Conservation (phyloP, 225 moss, liverwort and hornwort genomes). For the Anthoceros angustus region DNA sequence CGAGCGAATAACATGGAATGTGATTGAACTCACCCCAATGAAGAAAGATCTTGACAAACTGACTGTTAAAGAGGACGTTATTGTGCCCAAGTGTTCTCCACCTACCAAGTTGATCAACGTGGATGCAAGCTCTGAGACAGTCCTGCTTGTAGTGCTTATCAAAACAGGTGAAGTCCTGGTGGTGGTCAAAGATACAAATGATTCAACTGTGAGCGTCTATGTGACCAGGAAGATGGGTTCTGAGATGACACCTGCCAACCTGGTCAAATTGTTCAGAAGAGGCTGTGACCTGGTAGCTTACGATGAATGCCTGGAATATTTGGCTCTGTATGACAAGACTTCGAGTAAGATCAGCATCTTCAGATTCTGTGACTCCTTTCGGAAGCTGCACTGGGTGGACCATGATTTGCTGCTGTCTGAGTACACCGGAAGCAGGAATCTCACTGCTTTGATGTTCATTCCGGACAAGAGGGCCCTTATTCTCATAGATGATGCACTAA, state of each 20-base stretch:
- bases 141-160: slow-evolving; percentile 15
- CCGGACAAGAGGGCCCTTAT: slow-evolving; percentile 31
- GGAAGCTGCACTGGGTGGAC: slow-evolving; percentile 18
- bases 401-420: slow-evolving; percentile 13
- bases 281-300: slow-evolving; percentile 22
- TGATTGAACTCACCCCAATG: slow-evolving; percentile 22
- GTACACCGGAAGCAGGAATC: slow-evolving; percentile 8
- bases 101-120: slow-evolving; percentile 17
- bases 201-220: slow-evolving; percentile 10
- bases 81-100: slow-evolving; percentile 13
- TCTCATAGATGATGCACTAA: slow-evolving; percentile 20
- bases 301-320: slow-evolving; percentile 26
- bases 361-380: slow-evolving; percentile 23
- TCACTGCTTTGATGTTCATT: slow-evolving; percentile 42
- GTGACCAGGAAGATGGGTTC: slow-evolving; percentile 17
- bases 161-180: slow-evolving; percentile 21
- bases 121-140: slow-evolving; percentile 11
- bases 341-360: slow-evolving; percentile 8
- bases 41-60: slow-evolving; percentile 19
- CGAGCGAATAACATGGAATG: slow-evolving; percentile 19
- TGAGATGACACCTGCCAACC: background rate
- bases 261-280: slow-evolving; percentile 5
- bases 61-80: background rate
- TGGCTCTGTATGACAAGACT: slow-evolving; percentile 21
- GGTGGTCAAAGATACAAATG: slow-evolving; percentile 6